Base-by-base conservation (phyloP, 257 asterid genomes). In the Salvia splendens region DNA sequence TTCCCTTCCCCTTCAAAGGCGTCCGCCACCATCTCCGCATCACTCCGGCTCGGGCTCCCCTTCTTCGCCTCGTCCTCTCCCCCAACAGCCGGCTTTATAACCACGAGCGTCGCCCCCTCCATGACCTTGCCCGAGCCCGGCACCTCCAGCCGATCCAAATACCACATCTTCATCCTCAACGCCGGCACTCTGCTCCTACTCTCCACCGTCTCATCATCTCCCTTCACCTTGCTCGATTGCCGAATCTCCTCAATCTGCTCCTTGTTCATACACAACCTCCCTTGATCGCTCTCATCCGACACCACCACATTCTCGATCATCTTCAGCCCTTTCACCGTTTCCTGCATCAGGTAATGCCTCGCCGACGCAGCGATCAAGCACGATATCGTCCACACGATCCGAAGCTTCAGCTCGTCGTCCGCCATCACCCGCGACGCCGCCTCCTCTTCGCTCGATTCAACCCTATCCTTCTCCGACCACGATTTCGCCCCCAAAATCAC, bases 111-210 rank as follows among this genome's bases (percentile, higher is more conserved):
- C 12, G 91, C 95, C 45, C 91, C 97, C 41, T 84, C 81, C 88
- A 87, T 78, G 42, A 78, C 86, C 78, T 75, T 77, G 24, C 82
- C 81, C 5, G 76, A 75, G 4, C 51, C 79, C n/a, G 72, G 72
- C 68, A 80, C 10, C 83, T 87, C 88, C 74, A 87, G 10, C 69
- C 75, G 83, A 64, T 83, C 88, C 79, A 78, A 66, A 47, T 74
- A 81, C 95, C 97, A 85, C 91, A 87, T 84, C 60, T 89, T 89
- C 87, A 87, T 84, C 84, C 76, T 79, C 80, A 84, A 42, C 1
- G 87, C 86, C 40, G 95, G 96, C 61, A 87, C 75, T 49, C 79
- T 78, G 43, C 72, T 70, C 73, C 95, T 70, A 6, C 52, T 49
- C 60, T 75, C 76, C 55, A 54, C 32, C 47, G 15, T 24, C 30